Evolutionary conservation across 345 rosid species (phyloP), one percentile per base, ranked within the genome.

Genomic region (Clausena lansium): DNA sequence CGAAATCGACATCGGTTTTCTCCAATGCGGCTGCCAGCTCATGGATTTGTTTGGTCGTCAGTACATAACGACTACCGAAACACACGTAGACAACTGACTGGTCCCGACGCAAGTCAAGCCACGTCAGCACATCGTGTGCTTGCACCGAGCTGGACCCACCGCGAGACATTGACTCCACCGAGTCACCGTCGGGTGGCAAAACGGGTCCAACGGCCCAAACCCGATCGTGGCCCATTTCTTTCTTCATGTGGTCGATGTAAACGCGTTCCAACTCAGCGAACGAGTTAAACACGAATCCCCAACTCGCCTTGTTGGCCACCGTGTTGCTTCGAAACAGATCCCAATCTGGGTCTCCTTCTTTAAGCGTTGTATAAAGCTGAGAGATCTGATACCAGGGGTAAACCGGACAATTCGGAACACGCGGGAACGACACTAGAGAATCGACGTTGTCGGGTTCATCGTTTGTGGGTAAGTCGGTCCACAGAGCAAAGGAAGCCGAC

Each of bases 231-330:
- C 70, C 83, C 71, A 79, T 27, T 10, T 76, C 76, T 14, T 39
- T 75, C 70, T 76, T 85, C 65, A 89, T 32, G 79, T 87, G 83
- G 35, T 86, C 89, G 10, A 91, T 60, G 71, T 86, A 89, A 60
- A 30, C 70, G 1, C 41, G 35, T 57, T 93, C 95, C 28, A 93
- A 50, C 9, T 83, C 87, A 11, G 83, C 28, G 63, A 88, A 87
- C 57, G 93, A 74, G 83, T 93, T 93, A 76, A 90, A 39, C 1
- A 89, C 86, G 25, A 85, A 54, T 4, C 97, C 95, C 88, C 91
- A 87, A 36, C 94, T 90, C 33, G 55, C 70, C 0, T 75, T 55
- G 28, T 92, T 85, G 9, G 79, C 80, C 24, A 80, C 8, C 80
- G 78, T 74, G 32, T 70, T 79, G 11, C 83, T 83, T 38, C 80